Percentiles rank a stretch among this genome's conserved stretches.
Conservation (phyloP, 805 yeast genomes). For the Trichomonascus vanleenenianus region DNA sequence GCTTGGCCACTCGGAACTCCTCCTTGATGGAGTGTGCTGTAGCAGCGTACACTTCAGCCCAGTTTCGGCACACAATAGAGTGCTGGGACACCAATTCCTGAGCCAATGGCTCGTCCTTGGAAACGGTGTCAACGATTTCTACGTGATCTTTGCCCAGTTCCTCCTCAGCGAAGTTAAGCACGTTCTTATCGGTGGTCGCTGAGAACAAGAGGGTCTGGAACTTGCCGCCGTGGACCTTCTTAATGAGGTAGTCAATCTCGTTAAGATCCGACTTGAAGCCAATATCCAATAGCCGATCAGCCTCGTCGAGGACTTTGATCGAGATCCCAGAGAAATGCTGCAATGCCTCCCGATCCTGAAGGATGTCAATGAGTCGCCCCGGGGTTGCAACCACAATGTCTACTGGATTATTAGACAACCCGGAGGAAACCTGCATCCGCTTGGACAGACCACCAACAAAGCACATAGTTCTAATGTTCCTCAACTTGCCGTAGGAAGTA, state of each 20-base stretch:
- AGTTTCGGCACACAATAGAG: conserved; percentile 43
- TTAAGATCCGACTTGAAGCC: conserved; percentile 68
- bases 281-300: conserved; percentile 76
- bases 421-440: conserved; percentile 29
- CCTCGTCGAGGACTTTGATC: conserved; percentile 79
- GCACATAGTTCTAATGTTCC: conserved; percentile 36
- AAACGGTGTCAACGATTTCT: conserved; percentile 58
- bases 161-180: conserved; percentile 55
- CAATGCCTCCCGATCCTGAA: conserved; percentile 38
- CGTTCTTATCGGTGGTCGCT: conserved; percentile 75
- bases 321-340: conserved; percentile 45
- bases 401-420: conserved; percentile 19
- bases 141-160: conserved; percentile 27
- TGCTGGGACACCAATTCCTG: conserved; percentile 74
- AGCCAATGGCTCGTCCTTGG: conserved; percentile 62
- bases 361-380: conserved; percentile 66
- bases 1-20: conserved; percentile 28
- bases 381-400: conserved; percentile 82
- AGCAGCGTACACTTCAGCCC: conserved; percentile 54
- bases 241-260: conserved; percentile 45
- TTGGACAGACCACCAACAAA: conserved; percentile 63
- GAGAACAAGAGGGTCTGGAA: conserved; percentile 69
- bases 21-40: conserved; percentile 41
- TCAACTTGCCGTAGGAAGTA: conserved; percentile 29
- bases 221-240: conserved; percentile 24